Conservation (phyloP, 129 eudicot genomes). For the Chrysanthemum makinoi region DNA sequence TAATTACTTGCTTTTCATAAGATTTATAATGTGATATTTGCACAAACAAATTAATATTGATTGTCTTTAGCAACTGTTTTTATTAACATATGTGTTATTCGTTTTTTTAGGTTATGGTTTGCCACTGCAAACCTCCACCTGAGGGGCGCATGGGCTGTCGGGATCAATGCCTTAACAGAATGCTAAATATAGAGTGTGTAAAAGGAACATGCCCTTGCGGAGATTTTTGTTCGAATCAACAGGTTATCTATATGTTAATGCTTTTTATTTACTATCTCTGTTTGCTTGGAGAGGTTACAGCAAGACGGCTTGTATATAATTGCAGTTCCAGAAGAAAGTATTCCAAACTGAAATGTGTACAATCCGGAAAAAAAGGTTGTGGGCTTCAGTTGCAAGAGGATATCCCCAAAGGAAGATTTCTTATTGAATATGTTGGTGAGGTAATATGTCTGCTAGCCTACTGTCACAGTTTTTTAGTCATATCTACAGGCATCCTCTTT, state of each 20-base stretch:
- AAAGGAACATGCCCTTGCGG: slow-evolving; percentile 96
- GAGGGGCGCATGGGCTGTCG: slow-evolving; percentile 90
- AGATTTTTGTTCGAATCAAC: slow-evolving; percentile 88
- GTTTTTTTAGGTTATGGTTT: slow-evolving; percentile 72
- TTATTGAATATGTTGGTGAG: slow-evolving; percentile 98
- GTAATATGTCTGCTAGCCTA: slow-evolving; percentile 38
- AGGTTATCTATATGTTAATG: slow-evolving; percentile 42
- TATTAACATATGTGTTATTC: slow-evolving; percentile 13
- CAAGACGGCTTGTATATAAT: slow-evolving; percentile 13
- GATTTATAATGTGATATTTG: background rate
- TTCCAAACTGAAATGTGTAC: slow-evolving; percentile 62
- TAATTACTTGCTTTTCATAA: slow-evolving; percentile 9
- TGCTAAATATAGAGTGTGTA: slow-evolving; percentile 95
- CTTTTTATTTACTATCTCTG: background rate
- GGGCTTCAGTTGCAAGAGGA: slow-evolving; percentile 82
- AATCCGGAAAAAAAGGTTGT: slow-evolving; percentile 84
- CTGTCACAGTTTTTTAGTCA: background rate
- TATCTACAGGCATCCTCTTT: background rate
- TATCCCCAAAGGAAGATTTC: slow-evolving; percentile 76
- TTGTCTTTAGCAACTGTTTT: no score
- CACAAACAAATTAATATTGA: no score
- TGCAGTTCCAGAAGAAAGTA: slow-evolving; percentile 93
- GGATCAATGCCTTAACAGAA: slow-evolving; percentile 82
- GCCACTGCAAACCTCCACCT: slow-evolving; percentile 78
- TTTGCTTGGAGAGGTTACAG: slow-evolving; percentile 14